Base-by-base conservation (phyloP, 164 flowering plant genomes). In the Magnolia kwangsiensis region DNA sequence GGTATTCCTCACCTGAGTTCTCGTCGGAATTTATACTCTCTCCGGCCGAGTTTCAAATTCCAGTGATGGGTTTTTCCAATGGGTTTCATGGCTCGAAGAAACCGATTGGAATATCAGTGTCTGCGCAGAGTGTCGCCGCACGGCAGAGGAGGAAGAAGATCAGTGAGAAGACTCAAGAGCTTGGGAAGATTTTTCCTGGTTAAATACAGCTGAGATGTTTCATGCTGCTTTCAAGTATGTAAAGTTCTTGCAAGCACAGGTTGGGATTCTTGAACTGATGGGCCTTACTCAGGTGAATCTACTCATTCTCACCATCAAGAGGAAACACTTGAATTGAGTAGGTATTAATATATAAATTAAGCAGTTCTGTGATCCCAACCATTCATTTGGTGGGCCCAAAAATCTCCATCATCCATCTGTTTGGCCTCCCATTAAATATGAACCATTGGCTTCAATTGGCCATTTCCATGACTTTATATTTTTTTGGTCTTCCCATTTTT, bases 141-240 rank as follows among this genome's bases (percentile, higher is more conserved):
- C 70, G 97, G 75, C 87, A 90, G 80, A 85, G 98, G 89, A 84
- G 98, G 83, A 87, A 90, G 87, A 95, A 83, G 87, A 93, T 95
- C 67, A 85, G 89, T 1, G 94, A 89, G 84, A 95, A 90, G 92
- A 93, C 98, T 2, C 91, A 87, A 8, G 92, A 91, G 89, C 93
- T 95, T 50, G 92, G 89, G 68, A 91, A 85, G 84, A 86, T 95
- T 21, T 80, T 95, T 51, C 98, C 98, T 3, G 98, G 84, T 85
- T 93, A 91, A 95, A 91, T 86, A 95, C 98, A 3, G 97, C 97
- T 29, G 90, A 95, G 51, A 95, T 95, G 98, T 75, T 95, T 50
- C 89, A 88, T 18, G 86, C 96, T 81, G 94, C 94, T 72, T 86
- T 63, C 75, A 91, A 90, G 79, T 93, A 90, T 74, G 88, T 95